A percentile compares a stretch with the other conserved stretches of the same genome.
These are phyloP conservation scores for Colletotrichum falcatum DNA, from an alignment of 2,329 filamentous ascomycete genomes.

Conservation along the genomic window DNA sequence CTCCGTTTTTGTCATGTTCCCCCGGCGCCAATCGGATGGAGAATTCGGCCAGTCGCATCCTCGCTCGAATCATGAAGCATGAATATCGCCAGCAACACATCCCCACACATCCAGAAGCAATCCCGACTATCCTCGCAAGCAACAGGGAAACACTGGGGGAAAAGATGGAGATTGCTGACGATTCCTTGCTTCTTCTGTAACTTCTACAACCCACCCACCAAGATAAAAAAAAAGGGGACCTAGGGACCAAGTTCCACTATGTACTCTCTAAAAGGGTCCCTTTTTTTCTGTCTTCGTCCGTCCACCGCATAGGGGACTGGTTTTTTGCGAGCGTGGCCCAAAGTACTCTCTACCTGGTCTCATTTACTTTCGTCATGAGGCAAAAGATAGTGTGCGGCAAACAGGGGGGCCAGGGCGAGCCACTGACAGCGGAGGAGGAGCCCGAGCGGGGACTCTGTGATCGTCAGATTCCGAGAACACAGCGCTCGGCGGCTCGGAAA, in stretches of 20 bases:
- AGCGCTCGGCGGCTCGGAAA: slow-evolving; percentile 36
- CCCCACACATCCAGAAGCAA: slow-evolving; percentile 2
- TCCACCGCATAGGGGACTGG: neutral
- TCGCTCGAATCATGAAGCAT: slow-evolving; percentile 35
- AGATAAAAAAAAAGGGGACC: neutral
- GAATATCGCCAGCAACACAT: slow-evolving; percentile 11
- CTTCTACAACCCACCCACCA: neutral
- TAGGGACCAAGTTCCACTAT: slow-evolving; percentile 4
- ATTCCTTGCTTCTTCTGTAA: slow-evolving; percentile 20
- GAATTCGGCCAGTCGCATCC: slow-evolving; percentile 36
- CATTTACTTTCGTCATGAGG: slow-evolving; percentile 18
- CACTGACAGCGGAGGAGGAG: slow-evolving; percentile 11
- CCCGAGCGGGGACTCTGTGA: neutral
- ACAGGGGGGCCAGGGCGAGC: neutral
- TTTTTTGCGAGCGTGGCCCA: neutral
- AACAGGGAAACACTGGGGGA: slow-evolving; percentile 35
- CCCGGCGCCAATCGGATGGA: slow-evolving; percentile 13
- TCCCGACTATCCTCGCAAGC: too few species aligned
- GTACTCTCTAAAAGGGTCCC: too few species aligned
- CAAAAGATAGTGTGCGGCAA: slow-evolving; percentile 22
- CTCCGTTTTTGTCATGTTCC: neutral
- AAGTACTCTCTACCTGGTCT: slow-evolving; percentile 12
- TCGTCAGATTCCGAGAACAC: slow-evolving; percentile 34
- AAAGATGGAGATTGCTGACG: slow-evolving; percentile 27
- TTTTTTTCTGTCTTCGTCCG: neutral